Percentiles rank a stretch among this genome's conserved stretches.
These are phyloP conservation scores for Digitaria exilis DNA, from an alignment of 202 grass and related monocot genomes.

Conservation along the genomic window DNA sequence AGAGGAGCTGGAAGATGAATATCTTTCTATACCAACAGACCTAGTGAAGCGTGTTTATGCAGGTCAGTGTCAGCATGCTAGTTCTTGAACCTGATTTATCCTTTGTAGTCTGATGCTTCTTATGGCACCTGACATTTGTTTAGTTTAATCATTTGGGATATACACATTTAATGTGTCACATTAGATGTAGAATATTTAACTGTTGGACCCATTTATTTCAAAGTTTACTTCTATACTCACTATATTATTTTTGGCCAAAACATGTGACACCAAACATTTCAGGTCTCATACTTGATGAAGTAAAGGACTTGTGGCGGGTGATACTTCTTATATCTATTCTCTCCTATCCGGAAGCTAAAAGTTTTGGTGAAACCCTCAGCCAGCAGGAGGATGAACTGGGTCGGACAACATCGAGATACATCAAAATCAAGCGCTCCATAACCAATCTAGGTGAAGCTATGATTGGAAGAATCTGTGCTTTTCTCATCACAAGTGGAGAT, in stretches of 20 bases:
- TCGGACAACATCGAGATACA: slow-evolving; percentile 53
- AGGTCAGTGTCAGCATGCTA: slow-evolving; percentile 49
- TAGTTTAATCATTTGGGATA: neutral
- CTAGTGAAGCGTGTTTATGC: slow-evolving; percentile 69
- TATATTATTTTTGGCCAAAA: neutral
- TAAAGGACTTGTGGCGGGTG: slow-evolving; percentile 75
- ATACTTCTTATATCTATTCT: slow-evolving; percentile 59
- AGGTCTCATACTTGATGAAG: slow-evolving; percentile 32
- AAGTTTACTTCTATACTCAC: neutral
- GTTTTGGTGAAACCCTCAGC: slow-evolving; percentile 21
- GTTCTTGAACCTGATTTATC: neutral
- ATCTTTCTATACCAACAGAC: slow-evolving; percentile 63
- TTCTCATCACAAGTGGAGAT: neutral
- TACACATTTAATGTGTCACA: neutral
- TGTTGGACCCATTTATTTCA: neutral
- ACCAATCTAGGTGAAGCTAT: slow-evolving; percentile 51
- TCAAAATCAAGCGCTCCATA: slow-evolving; percentile 48
- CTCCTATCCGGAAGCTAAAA: slow-evolving; percentile 39
- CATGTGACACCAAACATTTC: neutral
- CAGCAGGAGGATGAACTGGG: slow-evolving; percentile 42
- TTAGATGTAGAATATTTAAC: slow-evolving; percentile 1
- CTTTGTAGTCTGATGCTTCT: neutral
- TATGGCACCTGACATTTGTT: neutral
- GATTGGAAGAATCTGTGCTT: neutral
- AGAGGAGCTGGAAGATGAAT: slow-evolving; percentile 73